Evolutionary conservation across 1,139 yeast species (phyloP).

Genomic region (Eremothecium coryli): DNA sequence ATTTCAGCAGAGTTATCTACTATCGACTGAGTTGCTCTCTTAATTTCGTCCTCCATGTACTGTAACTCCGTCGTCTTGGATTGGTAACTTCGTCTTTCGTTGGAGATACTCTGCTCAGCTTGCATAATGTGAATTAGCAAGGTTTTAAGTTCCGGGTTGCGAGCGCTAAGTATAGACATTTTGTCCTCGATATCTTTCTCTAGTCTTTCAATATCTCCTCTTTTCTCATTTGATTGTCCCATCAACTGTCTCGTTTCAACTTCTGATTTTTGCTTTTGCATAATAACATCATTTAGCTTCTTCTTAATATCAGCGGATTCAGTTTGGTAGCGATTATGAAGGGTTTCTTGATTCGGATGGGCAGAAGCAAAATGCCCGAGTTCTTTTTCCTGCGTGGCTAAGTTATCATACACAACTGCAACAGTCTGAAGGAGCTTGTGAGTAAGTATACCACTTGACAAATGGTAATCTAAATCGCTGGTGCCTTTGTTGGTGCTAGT

Average conservation of each 20-base stretch:
- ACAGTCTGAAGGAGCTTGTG: slow-evolving; percentile 41
- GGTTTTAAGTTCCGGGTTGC: slow-evolving; percentile 19
- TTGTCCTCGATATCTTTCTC: slow-evolving; percentile 31
- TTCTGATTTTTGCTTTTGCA: slow-evolving; percentile 14
- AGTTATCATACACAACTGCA: slow-evolving; percentile 26
- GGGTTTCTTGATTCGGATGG: slow-evolving; percentile 20
- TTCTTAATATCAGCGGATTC: slow-evolving; percentile 17
- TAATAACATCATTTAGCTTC: slow-evolving; percentile 10
- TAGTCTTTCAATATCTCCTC: slow-evolving; percentile 33
- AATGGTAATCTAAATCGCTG: slow-evolving; percentile 25
- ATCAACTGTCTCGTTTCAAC: slow-evolving; percentile 26
- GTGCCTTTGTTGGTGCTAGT: slow-evolving; percentile 31
- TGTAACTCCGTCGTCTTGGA: slow-evolving; percentile 45
- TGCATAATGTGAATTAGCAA: slow-evolving; percentile 34
- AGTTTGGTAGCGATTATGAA: slow-evolving; percentile 13
- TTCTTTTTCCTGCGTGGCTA: slow-evolving; percentile 26
- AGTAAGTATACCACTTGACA: slow-evolving; percentile 36
- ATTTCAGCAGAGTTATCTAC: slow-evolving; percentile 43
- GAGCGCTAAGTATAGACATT: slow-evolving; percentile 21
- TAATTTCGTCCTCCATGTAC: slow-evolving; percentile 59
- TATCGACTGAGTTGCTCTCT: slow-evolving; percentile 49
- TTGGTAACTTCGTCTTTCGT: slow-evolving; percentile 33
- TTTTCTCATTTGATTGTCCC: slow-evolving; percentile 34
- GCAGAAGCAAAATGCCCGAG: slow-evolving; percentile 23
- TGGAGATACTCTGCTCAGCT: slow-evolving; percentile 35